phyloP scores from a whole-genome alignment of 176 grass and related monocot genomes.

The Stipa capillata region DNA sequence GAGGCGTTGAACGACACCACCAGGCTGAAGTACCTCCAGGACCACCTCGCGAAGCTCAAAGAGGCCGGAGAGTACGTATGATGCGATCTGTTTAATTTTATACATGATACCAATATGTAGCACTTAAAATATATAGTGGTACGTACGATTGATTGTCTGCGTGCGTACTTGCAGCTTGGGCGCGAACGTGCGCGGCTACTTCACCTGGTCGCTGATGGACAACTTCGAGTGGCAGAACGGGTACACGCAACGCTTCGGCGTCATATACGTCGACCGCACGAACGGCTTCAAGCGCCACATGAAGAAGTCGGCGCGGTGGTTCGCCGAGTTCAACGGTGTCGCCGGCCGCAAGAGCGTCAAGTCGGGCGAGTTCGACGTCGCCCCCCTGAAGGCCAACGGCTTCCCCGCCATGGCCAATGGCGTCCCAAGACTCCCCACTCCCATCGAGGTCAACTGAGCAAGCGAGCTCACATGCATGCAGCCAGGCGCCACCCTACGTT shows the following conservation, averaged over 20 bases:
- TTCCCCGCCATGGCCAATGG: too few species aligned
- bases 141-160: too few species aligned
- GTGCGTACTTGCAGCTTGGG: neutral
- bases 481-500: too few species aligned
- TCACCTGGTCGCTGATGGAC: slow-evolving; percentile 28
- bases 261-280: slow-evolving; percentile 29
- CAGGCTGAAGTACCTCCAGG: slow-evolving; percentile 2
- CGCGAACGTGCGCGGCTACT: slow-evolving; percentile 13
- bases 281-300: neutral
- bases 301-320: slow-evolving; percentile 29
- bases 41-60: neutral
- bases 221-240: slow-evolving; percentile 35
- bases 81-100: too few species aligned
- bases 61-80: neutral
- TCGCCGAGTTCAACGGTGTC: neutral
- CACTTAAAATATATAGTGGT: too few species aligned
- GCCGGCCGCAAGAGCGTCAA: too few species aligned
- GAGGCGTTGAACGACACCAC: neutral
- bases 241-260: slow-evolving; percentile 7
- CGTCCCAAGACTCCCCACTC: too few species aligned
- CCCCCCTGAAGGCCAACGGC: too few species aligned
- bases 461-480: too few species aligned
- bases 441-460: too few species aligned
- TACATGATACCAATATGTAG: too few species aligned
- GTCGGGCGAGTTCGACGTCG: too few species aligned